Evolutionary conservation across 2,329 filamentous ascomycete species (phyloP).

Genomic region (Sarocladiaceae sp.): DNA sequence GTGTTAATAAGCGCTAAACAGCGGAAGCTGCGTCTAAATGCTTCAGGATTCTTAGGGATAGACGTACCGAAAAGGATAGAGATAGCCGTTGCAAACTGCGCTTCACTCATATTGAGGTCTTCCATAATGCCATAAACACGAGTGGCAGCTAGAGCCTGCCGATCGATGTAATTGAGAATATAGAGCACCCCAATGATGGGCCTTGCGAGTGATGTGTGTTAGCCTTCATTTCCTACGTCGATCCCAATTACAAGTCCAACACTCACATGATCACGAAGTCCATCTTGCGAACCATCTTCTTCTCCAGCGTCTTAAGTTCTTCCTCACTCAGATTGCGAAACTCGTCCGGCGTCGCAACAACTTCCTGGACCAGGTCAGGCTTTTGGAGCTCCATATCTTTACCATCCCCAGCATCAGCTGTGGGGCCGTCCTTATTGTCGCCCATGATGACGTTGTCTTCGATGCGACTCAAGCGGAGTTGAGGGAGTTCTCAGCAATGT

Average conservation of each 20-base stretch:
- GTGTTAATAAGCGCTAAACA: no score
- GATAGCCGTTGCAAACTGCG: conserved; percentile 31
- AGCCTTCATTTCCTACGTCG: neutral
- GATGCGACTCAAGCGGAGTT: no score
- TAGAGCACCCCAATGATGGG: conserved; percentile 27
- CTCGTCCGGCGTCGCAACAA: no score
- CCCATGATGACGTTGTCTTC: no score
- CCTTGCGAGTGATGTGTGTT: neutral
- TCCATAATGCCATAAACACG: conserved; percentile 33
- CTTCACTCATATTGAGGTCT: conserved; percentile 28
- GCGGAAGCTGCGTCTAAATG: no score
- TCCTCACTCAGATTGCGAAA: conserved; percentile 13
- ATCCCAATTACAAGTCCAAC: neutral
- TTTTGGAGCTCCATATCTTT: no score
- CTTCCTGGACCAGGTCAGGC: no score
- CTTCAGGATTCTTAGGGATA: no score
- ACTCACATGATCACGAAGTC: conserved; percentile 16
- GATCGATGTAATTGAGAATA: conserved; percentile 34
- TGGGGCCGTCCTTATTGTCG: no score
- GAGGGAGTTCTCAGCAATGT: no score
- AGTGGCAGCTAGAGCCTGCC: conserved; percentile 29
- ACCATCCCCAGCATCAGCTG: no score
- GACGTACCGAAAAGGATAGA: conserved; percentile 33
- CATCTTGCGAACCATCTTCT: conserved; percentile 18
- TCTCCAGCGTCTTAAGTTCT: conserved; percentile 13